Evolutionary conservation across 352 stramenopile genomes (phyloP).

Genomic region (Globisporangium takayamanum): DNA sequence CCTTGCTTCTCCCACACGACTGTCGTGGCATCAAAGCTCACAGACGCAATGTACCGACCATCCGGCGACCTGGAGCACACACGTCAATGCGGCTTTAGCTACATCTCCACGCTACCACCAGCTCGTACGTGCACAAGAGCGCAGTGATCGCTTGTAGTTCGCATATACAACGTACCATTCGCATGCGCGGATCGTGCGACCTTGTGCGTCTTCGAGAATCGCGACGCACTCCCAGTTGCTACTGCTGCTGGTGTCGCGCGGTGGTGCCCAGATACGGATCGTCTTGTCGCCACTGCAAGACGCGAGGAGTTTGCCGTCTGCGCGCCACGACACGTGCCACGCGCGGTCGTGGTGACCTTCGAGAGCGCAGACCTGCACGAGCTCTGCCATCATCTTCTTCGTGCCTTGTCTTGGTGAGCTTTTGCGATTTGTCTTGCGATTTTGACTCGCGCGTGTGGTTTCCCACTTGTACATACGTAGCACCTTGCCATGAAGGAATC

Average conservation of each 20-base stretch:
- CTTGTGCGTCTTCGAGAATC: slow-evolving; percentile 92
- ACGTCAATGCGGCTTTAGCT: neutral
- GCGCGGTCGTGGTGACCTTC: slow-evolving; percentile 85
- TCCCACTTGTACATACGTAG: neutral
- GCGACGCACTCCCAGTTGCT: slow-evolving; percentile 85
- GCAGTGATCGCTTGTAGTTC: no score
- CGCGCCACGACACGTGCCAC: slow-evolving; percentile 90
- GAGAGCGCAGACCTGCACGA: slow-evolving; percentile 55
- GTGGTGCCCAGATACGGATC: slow-evolving; percentile 75
- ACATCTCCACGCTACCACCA: neutral
- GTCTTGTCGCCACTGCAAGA: slow-evolving; percentile 89
- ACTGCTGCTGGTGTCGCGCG: slow-evolving; percentile 7
- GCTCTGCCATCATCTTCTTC: slow-evolving; percentile 1
- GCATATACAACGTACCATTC: slow-evolving; percentile 69
- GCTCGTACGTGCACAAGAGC: neutral
- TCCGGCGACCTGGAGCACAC: slow-evolving; percentile 49
- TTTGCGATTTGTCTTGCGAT: neutral
- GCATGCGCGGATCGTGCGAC: slow-evolving; percentile 91
- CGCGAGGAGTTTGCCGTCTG: slow-evolving; percentile 80
- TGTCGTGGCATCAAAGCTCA: slow-evolving; percentile 95
- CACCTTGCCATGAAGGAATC: no score
- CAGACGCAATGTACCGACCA: slow-evolving; percentile 86
- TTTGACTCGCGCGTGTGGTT: neutral
- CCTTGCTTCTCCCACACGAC: slow-evolving; percentile 92
- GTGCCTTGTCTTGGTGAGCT: slow-evolving; percentile 4